Percentiles rank a stretch among this genome's conserved stretches.
Conservation (phyloP, 306 rosid species). For the Castanopsis chinensis region DNA sequence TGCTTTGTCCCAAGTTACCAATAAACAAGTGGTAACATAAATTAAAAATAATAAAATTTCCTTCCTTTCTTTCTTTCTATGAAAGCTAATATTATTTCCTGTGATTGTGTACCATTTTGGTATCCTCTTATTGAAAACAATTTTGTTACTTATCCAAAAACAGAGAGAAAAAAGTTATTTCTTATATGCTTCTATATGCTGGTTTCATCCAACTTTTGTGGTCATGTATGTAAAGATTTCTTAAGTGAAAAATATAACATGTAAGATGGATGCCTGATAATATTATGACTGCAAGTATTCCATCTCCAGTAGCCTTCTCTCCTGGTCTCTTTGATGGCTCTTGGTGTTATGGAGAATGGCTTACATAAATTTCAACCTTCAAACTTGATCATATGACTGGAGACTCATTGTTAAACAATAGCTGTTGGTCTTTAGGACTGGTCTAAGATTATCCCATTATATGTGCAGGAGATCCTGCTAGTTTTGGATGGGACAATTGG, state of each 20-base stretch:
- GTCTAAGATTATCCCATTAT: slow-evolving; percentile 1
- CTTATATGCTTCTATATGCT: neutral
- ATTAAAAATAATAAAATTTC: too few relatives aligned
- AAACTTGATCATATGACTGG: neutral
- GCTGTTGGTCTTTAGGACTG: neutral
- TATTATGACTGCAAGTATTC: neutral
- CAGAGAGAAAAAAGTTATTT: neutral
- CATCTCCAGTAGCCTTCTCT: neutral
- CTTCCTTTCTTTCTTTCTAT: too few relatives aligned
- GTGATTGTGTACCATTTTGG: neutral
- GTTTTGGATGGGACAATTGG: slow-evolving; percentile 98
- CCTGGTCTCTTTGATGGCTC: neutral
- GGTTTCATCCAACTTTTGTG: neutral
- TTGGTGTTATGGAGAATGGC: neutral
- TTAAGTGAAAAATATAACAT: neutral
- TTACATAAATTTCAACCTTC: neutral
- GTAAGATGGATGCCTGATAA: neutral
- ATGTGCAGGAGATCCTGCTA: slow-evolving; percentile 82
- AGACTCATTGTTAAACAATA: neutral
- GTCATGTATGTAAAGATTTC: neutral
- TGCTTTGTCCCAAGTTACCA: neutral
- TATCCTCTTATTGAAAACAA: neutral
- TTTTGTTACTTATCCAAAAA: neutral
- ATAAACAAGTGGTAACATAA: neutral
- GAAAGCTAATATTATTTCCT: neutral